Evolutionary conservation across 768 basidiomycete species (phyloP), one percentile per base, ranked within the genome.

Genomic region (Glaciozyma martinii): DNA sequence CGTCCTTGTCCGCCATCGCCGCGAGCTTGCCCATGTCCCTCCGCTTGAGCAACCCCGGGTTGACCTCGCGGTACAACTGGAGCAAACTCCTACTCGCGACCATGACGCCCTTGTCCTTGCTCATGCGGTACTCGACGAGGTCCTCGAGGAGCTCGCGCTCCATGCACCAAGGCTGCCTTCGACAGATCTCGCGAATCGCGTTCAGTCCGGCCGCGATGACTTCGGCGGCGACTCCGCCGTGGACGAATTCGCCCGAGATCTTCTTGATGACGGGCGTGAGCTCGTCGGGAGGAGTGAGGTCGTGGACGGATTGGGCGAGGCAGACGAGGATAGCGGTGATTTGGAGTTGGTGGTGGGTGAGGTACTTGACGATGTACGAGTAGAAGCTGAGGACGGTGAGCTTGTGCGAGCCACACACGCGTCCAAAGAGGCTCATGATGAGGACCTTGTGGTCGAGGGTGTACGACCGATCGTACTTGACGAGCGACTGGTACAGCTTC

Each of bases 171-270:
- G 94, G 90, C 75, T 99, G 95, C 46, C 94, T 78, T 40, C 88
- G 77, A 76, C 91, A 95, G n/a, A 99, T 84, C 76, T 98, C 94
- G 37, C 92, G 82, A 49, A 99, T 90, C 21, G 90, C 83, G 76
- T 99, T 99, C 68, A 99, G 79, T n/a, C 95, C 95, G 0, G 94
- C 95, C 2, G 93, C 86, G 66, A 97, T 88, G 72, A 98, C 91
- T 76, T 97, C 92, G 71, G 87, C 84, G 1, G 90, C 90, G 4
- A 98, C 95, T 56, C 95, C 95, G 1, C 94, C 93, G 76, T 98
- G 93, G 3, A 99, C 88, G 71, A 98, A 99, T 75, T 99, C 94
- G 72, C 87, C 84, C 1, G 93, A 92, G 63, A 99, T 79, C 77
- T 98, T 99, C 56, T 84, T 82, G 62, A 99, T 80, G 53, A 93